Base-by-base conservation (phyloP, 441 rosid genomes). In the Cnidoscolus chayamansa region DNA sequence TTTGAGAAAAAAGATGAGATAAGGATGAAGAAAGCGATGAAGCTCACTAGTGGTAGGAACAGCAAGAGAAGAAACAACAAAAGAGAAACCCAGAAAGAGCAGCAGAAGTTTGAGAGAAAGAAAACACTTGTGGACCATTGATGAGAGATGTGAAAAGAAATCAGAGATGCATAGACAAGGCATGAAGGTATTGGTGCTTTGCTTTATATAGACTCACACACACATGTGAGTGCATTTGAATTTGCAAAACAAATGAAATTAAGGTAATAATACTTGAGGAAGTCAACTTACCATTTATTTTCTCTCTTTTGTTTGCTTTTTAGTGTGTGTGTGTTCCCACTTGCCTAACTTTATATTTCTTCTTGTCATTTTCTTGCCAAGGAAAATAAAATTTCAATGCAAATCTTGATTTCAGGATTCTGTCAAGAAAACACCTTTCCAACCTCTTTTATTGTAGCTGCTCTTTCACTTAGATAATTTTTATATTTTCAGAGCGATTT, bases 11-110 rank as follows among this genome's bases (percentile, higher is more conserved):
- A 3, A 1, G 3, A 0, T 16, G 16, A 37, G 10, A 0, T 16
- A 31, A 37, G 10, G 6, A 65, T 25, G 25, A 1, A 25, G 19
- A 30, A 48, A 65, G 17, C 10, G 59, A 8, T 10, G 16, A 50
- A 15, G 74, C 83, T 84, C 66, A 88, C 89, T 86, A 12, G 87
- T 79, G 40, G 88, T 9, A 43, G 89, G 84, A 70, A 82, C 83
- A 9, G 87, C 87, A 63, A 76, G 57, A 17, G 85, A 78, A n/a
- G 83, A 75, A 43, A 79, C 72, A 12, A 81, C 67, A 68, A 32
- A 76, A 59, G 87, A 86, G 75, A 84, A 65, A 19, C 49, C 82
- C 76, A 88, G 84, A 58, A 75, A 66, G 63, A 86, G 77, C 0
- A 83, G 51, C 19, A 84, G 51, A 49, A 81, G 65, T 68, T 70